phyloP scores from a whole-genome alignment of 257 asterid genomes.

The Gardenia jasminoides region DNA sequence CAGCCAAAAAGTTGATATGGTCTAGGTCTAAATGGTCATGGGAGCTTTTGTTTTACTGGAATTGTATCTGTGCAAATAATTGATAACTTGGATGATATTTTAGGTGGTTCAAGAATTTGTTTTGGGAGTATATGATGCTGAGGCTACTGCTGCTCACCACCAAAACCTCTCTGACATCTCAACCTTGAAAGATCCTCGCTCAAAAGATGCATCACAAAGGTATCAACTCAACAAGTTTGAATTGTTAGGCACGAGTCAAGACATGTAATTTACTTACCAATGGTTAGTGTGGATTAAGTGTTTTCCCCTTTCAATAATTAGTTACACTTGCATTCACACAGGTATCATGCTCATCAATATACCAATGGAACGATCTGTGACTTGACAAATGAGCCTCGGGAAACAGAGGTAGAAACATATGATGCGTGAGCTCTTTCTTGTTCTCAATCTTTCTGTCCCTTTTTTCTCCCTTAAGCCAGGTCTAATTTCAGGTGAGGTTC shows the following conservation, averaged over 20 bases:
- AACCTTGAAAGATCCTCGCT: constrained; percentile 88
- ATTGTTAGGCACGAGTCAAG: not conserved
- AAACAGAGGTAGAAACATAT: constrained; percentile 65
- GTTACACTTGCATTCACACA: constrained; percentile 24
- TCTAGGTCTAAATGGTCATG: not conserved
- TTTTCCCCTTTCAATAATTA: not conserved
- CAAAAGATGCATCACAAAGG: constrained; percentile 99
- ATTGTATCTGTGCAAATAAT: not conserved
- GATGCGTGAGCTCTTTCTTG: constrained; percentile 14
- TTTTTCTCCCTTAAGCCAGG: constrained; percentile 20
- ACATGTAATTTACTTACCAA: not conserved
- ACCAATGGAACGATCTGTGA: constrained; percentile 90
- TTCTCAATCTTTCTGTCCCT: constrained; percentile 2
- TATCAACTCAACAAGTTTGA: constrained; percentile 26
- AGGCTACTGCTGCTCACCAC: constrained; percentile 77
- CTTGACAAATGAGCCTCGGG: constrained; percentile 85
- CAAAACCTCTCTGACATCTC: constrained; percentile 77
- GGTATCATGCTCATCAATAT: constrained; percentile 90
- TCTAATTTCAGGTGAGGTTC: constrained; percentile 77
- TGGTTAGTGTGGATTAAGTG: not conserved
- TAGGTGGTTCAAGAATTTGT: constrained; percentile 89
- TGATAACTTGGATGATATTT: not conserved
- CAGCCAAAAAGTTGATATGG: not conserved
- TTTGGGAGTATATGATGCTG: constrained; percentile 82
- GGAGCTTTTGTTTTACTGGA: not conserved